A percentile compares a stretch with the other conserved stretches of the same genome.
phyloP scores from a whole-genome alignment of 257 asterid species.

The Salvia miltiorrhiza region DNA sequence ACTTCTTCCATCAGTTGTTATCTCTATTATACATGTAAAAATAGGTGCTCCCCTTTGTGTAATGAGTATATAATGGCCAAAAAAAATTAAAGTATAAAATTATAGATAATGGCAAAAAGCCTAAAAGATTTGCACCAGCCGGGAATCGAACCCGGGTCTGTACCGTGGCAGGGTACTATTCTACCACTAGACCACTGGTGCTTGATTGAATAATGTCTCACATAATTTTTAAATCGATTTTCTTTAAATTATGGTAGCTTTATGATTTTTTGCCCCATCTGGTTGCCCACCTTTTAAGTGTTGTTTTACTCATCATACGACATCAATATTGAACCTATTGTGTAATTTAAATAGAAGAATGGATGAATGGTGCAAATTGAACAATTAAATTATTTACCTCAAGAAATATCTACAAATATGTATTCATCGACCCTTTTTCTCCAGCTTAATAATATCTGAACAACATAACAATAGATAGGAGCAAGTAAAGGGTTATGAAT shows the following conservation, averaged over 20 bases:
- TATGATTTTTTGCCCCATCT: too few relatives aligned
- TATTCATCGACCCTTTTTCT: not conserved
- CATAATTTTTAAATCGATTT: too few relatives aligned
- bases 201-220: conserved; percentile 11
- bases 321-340: not conserved
- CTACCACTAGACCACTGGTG: conserved; percentile 96
- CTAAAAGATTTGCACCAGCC: conserved; percentile 74
- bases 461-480: not conserved
- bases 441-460: not conserved
- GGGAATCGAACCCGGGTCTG: conserved; percentile 99
- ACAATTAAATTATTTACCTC: not conserved
- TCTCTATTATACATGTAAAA: too few relatives aligned
- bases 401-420: not conserved
- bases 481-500: not conserved
- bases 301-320: not conserved
- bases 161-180: conserved; percentile 99
- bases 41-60: too few relatives aligned
- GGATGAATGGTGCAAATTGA: not conserved
- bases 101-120: too few relatives aligned
- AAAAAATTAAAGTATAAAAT: too few relatives aligned
- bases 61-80: too few relatives aligned
- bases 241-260: too few relatives aligned
- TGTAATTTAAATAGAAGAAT: too few relatives aligned
- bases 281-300: not conserved
- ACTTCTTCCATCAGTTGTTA: too few relatives aligned